Conservation (phyloP, 305 asterid genomes). For the Fraxinus sp. region DNA sequence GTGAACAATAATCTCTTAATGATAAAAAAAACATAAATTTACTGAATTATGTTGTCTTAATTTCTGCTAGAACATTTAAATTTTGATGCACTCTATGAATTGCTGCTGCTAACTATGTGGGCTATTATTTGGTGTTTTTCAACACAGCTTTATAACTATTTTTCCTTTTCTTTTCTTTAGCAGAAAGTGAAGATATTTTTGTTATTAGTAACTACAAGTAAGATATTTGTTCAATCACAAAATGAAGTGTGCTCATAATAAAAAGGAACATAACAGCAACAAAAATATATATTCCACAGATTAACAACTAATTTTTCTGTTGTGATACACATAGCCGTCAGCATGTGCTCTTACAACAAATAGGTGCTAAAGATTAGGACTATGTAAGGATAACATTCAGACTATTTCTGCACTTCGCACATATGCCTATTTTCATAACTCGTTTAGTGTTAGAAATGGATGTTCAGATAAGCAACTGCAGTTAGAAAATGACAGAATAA, state of each 20-base stretch:
- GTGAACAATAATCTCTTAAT: slow-evolving; percentile 28
- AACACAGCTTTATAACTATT: neutral
- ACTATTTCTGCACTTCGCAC: neutral
- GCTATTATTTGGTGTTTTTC: neutral
- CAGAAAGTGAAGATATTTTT: neutral
- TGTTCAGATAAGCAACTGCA: neutral
- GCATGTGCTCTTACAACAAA: neutral
- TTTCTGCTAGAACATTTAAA: slow-evolving; percentile 8
- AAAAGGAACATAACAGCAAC: neutral
- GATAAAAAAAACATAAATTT: neutral
- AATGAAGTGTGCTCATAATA: neutral
- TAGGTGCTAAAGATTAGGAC: neutral
- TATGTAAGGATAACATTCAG: neutral
- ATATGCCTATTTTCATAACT: neutral
- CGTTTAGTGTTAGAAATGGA: neutral
- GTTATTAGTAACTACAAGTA: neutral
- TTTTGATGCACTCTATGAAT: slow-evolving; percentile 3
- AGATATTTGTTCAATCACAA: neutral
- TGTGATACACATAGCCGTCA: neutral
- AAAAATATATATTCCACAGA: neutral
- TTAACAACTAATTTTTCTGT: neutral
- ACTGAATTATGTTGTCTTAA: neutral
- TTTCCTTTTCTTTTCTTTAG: neutral
- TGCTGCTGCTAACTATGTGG: neutral
- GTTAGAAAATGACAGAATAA: neutral